Evolutionary conservation across 208 protist species (phyloP).

Genomic region (Trypanosoma melophagium): DNA sequence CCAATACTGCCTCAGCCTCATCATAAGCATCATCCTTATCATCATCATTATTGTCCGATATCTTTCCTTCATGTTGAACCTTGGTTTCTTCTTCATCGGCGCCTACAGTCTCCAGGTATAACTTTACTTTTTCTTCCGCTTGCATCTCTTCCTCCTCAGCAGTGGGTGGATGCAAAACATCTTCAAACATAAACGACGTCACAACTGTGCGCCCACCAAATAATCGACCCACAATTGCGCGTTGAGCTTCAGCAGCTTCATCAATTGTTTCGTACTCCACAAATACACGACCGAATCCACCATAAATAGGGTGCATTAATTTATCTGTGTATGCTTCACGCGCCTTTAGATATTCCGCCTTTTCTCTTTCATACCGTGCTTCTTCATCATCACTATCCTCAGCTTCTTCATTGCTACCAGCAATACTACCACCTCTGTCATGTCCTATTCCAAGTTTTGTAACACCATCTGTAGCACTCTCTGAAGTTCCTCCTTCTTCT

Average conservation of each 20-base stretch:
- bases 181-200: constrained; percentile 88
- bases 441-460: not conserved
- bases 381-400: constrained; percentile 35
- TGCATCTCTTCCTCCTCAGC: constrained; percentile 27
- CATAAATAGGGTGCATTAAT: constrained; percentile 81
- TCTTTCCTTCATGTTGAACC: constrained; percentile 5
- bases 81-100: constrained; percentile 18
- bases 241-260: constrained; percentile 80
- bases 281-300: constrained; percentile 83
- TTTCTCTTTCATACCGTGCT: constrained; percentile 49
- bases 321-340: constrained; percentile 57
- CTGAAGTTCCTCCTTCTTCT: no score
- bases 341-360: constrained; percentile 46
- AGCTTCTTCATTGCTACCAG: constrained; percentile 22
- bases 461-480: not conserved
- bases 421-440: constrained; percentile 15
- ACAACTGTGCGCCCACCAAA: constrained; percentile 87
- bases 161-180: constrained; percentile 48
- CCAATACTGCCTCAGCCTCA: constrained; percentile 3
- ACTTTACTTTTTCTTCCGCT: constrained; percentile 32
- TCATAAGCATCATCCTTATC: not conserved
- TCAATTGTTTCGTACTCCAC: constrained; percentile 86
- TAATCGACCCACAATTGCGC: constrained; percentile 74
- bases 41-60: not conserved
- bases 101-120: constrained; percentile 24